phyloP scores from a whole-genome alignment of 495 filamentous ascomycete species.

The Hypoxylon trugodes region DNA sequence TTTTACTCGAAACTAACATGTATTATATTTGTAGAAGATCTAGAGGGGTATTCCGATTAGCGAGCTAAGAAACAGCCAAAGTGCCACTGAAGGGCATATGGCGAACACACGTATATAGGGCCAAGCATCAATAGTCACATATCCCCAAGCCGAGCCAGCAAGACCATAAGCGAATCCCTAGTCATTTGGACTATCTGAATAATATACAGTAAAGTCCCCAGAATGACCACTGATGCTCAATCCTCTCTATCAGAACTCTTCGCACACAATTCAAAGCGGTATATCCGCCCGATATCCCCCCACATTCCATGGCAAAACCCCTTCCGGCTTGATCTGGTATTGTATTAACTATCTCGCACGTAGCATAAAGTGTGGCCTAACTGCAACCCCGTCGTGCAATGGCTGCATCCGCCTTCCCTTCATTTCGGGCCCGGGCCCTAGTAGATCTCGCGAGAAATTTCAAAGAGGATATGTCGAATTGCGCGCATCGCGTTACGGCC shows the following conservation, averaged over 20 bases:
- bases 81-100: no score
- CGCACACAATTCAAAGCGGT: constrained; percentile 32
- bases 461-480: constrained; percentile 33
- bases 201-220: constrained; percentile 48
- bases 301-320: constrained; percentile 4
- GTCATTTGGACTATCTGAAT: constrained; percentile 46
- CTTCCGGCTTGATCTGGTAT: constrained; percentile 28
- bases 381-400: constrained; percentile 8
- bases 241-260: constrained; percentile 37
- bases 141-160: background rate
- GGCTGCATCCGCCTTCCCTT: constrained; percentile 13
- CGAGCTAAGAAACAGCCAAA: no score
- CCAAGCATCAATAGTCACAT: background rate
- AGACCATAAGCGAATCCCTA: constrained; percentile 35
- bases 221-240: constrained; percentile 38
- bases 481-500: constrained; percentile 29
- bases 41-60: no score
- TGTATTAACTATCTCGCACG: constrained; percentile 41
- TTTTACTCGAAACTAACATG: background rate
- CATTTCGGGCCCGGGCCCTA: constrained; percentile 34
- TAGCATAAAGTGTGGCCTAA: constrained; percentile 19
- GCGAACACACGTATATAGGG: constrained; percentile 10
- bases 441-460: constrained; percentile 39
- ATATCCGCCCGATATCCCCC: constrained; percentile 23
- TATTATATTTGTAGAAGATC: background rate